A percentile compares a stretch with the other conserved stretches of the same genome.
Conservation (phyloP, 176 grass and related monocot species). For the Phoenix dactylifera region DNA sequence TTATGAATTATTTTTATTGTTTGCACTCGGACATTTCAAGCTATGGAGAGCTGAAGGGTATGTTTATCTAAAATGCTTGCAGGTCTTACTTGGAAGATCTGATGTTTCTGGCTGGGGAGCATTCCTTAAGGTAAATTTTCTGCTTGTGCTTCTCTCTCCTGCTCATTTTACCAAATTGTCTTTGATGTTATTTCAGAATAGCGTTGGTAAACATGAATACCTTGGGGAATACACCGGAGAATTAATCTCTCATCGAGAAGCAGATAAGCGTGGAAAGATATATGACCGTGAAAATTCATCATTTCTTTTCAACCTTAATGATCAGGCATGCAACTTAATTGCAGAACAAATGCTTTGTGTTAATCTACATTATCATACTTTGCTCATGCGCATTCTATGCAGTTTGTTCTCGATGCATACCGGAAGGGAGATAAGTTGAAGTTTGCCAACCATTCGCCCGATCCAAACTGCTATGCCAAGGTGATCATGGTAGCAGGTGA, state of each 20-base stretch:
- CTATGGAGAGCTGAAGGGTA: too few species aligned
- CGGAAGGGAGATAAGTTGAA: conserved; percentile 96
- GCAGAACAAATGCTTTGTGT: too few species aligned
- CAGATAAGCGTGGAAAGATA: conserved; percentile 94
- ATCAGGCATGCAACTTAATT: conserved; percentile 46
- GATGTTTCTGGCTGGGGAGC: conserved; percentile 97
- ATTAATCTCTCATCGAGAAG: conserved; percentile 92
- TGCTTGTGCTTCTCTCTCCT: conserved; percentile 1
- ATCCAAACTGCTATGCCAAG: conserved; percentile 94
- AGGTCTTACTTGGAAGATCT: conserved; percentile 92
- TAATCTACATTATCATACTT: too few species aligned
- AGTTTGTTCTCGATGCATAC: conserved; percentile 95
- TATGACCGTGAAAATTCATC: conserved; percentile 96
- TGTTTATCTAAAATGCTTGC: conserved; percentile 4
- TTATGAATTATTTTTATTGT: not conserved
- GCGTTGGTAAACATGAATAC: conserved; percentile 89
- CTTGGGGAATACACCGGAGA: conserved; percentile 97
- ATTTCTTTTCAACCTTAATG: conserved; percentile 95
- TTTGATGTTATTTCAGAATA: conserved; percentile 50
- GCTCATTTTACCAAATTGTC: not conserved
- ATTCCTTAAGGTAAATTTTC: conserved; percentile 68
- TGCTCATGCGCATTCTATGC: conserved; percentile 9
- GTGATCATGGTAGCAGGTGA: conserved; percentile 94
- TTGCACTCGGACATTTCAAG: not conserved
- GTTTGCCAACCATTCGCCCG: conserved; percentile 93